Evolutionary conservation across 208 protist species (phyloP).

Genomic region (Leishmania major): DNA sequence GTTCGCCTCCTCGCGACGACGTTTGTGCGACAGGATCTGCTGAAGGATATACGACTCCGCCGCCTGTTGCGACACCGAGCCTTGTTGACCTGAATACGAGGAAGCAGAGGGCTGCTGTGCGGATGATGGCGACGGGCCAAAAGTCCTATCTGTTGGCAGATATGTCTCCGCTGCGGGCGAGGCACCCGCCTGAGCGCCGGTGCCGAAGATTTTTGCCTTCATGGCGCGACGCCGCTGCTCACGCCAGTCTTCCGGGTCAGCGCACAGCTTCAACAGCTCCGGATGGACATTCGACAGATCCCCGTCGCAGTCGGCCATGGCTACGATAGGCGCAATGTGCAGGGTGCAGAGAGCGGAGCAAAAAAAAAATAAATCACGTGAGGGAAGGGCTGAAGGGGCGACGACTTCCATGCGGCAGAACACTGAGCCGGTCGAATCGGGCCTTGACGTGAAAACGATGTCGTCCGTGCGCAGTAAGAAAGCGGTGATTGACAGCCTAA

Average conservation of each 20-base stretch:
- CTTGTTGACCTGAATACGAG: not conserved
- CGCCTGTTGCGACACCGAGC: constrained; percentile 10
- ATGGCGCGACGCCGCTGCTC: constrained; percentile 79
- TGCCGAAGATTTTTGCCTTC: constrained; percentile 69
- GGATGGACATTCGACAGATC: constrained; percentile 75
- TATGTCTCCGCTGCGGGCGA: constrained; percentile 5
- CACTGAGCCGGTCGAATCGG: not conserved
- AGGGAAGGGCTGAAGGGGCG: not conserved
- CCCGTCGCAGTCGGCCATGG: constrained; percentile 61
- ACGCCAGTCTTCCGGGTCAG: constrained; percentile 68
- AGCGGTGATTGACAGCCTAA: not conserved
- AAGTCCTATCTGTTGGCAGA: constrained; percentile 7
- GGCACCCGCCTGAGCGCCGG: not conserved
- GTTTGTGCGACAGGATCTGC: constrained; percentile 68
- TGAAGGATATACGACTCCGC: constrained; percentile 68
- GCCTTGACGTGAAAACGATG: not conserved
- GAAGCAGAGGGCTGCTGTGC: not conserved
- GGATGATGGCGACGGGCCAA: constrained; percentile 1
- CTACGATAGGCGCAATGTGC: not conserved
- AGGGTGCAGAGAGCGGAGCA: not conserved
- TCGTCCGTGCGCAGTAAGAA: not conserved
- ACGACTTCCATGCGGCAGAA: not conserved
- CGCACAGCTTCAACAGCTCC: constrained; percentile 61
- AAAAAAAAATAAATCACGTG: not conserved
- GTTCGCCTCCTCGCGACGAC: constrained; percentile 44